Base-by-base conservation (phyloP, 345 rosid species). In the Eucalyptus cloeziana region DNA sequence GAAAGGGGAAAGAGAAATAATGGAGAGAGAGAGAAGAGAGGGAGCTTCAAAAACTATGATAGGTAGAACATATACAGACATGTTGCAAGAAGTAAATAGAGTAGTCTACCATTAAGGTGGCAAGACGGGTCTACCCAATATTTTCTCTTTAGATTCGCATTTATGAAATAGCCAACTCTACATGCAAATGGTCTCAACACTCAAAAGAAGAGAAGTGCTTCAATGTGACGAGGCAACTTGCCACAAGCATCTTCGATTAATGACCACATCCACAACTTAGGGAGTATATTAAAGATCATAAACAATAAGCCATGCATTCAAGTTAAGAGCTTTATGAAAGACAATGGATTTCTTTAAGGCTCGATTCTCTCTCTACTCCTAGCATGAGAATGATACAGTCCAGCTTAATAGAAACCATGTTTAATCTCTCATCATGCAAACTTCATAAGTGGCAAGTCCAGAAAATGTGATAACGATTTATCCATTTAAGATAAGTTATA, bases 21-120 rank as follows among this genome's bases (percentile, higher is more conserved):
- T 10, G 15, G 31, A 12, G 69, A 62, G 69, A 56, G 13, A 27
- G 31, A 25, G 69, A 27, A 12, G 31, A 5, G 31, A 27, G 31
- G 7, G 7, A 12, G 31, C 31, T 60, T 60, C 31, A 60, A 60
- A 12, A 60, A 60, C 67, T 60, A 0, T 1, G 3, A 25, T 10
- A 25, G 13, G n/a, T 58, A 25, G n/a, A 25, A 60, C 7, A 4
- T 5, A 1, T 58, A 58, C 0, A 0, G 4, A 60, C n/a, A 10
- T 24, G n/a, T 25, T n/a, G 7, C 2, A 60, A 25, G 6, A 60
- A 25, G 0, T 11, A 60, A 25, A 10, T 25, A 11, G 13, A 60
- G 14, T 60, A 11, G 0, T 11, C 3, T 27, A 60, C 1, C 4
- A 27, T 60, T 27, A 25, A 60, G 1, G 31, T 60, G 31, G 14